phyloP scores from a whole-genome alignment of 202 grass and related monocot species.

The Carex arenaria region DNA sequence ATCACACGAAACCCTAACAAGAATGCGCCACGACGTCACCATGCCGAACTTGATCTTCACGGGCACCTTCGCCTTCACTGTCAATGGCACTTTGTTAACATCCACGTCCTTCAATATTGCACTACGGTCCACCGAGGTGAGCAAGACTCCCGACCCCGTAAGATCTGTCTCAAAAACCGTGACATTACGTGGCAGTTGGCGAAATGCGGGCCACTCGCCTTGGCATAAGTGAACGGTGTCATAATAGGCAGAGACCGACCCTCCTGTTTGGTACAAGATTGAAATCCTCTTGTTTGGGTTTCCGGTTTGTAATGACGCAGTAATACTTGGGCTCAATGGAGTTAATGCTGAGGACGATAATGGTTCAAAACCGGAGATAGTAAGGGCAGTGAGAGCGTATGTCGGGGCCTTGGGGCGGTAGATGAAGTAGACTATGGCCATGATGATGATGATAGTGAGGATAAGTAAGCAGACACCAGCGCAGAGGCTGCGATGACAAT shows the following conservation, averaged over 20 bases:
- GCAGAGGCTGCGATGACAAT: slow-evolving; percentile 19
- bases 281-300: slow-evolving; percentile 50
- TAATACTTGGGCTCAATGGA: slow-evolving; percentile 28
- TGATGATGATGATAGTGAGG: slow-evolving; percentile 3
- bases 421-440: slow-evolving; percentile 41
- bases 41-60: slow-evolving; percentile 44
- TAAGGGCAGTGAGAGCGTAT: slow-evolving; percentile 51
- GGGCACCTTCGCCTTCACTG: slow-evolving; percentile 32
- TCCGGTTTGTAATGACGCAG: slow-evolving; percentile 35
- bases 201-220: slow-evolving; percentile 61
- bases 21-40: slow-evolving; percentile 55
- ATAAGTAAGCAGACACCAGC: neutral
- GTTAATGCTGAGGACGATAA: slow-evolving; percentile 12
- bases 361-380: slow-evolving; percentile 40
- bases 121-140: slow-evolving; percentile 21
- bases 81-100: slow-evolving; percentile 34
- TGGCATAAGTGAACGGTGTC: slow-evolving; percentile 28
- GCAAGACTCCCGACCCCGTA: slow-evolving; percentile 14
- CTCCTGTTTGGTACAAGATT: slow-evolving; percentile 49
- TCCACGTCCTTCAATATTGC: slow-evolving; percentile 27
- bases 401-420: slow-evolving; percentile 46
- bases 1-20: slow-evolving; percentile 44
- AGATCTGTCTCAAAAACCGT: slow-evolving; percentile 31
- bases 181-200: slow-evolving; percentile 39
- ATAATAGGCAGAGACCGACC: slow-evolving; percentile 36